Evolutionary conservation across 176 grass and related monocot species (phyloP).

Genomic region (Puya raimondii): DNA sequence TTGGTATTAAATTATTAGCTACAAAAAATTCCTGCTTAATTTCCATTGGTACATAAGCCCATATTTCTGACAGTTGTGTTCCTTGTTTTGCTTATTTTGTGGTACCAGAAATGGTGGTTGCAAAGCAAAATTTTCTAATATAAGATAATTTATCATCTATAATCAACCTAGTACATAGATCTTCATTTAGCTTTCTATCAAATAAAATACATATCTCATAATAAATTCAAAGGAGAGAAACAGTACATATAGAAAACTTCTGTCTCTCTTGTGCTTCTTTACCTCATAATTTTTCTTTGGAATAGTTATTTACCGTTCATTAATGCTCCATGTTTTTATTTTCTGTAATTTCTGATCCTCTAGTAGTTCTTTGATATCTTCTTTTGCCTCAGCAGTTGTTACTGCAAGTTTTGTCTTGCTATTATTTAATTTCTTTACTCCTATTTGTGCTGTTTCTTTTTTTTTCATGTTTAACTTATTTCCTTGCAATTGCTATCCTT

Average conservation of each 20-base stretch:
- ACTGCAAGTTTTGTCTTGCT: neutral
- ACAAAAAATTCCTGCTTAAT: neutral
- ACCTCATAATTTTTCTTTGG: neutral
- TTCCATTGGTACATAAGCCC: neutral
- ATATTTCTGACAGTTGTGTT: neutral
- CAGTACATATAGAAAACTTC: neutral
- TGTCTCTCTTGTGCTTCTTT: neutral
- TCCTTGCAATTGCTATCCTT: conserved; percentile 19
- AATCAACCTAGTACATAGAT: neutral
- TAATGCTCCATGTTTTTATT: neutral
- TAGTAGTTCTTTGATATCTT: neutral
- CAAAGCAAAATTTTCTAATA: neutral
- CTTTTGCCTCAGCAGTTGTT: neutral
- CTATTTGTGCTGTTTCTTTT: neutral
- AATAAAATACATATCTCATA: neutral
- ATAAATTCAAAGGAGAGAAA: neutral
- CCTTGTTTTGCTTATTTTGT: neutral
- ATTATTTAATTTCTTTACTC: neutral
- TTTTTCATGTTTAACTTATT: conserved; percentile 1
- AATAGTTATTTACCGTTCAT: neutral
- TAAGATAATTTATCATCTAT: neutral
- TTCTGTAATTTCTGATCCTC: neutral
- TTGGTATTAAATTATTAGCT: neutral
- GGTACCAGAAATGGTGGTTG: neutral
- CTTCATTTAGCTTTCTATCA: no score